Evolutionary conservation across 2,329 filamentous ascomycete species (phyloP).

Genomic region (Zasmidium cellare): DNA sequence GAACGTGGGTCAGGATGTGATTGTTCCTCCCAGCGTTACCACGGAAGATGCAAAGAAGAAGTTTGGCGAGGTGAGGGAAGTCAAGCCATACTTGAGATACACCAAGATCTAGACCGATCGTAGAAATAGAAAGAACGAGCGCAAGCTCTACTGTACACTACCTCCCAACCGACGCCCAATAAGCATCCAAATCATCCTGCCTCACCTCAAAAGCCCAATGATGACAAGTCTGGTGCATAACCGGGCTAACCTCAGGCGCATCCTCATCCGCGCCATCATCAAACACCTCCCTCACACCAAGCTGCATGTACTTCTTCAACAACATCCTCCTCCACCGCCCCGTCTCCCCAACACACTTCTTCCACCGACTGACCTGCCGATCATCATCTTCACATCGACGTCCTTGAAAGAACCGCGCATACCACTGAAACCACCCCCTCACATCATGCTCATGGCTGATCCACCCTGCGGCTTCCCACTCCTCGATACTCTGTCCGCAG

Average conservation of each 20-base stretch:
- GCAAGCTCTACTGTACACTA: constrained; percentile 1
- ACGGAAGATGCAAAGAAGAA: constrained; percentile 84
- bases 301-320: constrained; percentile 52
- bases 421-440: constrained; percentile 60
- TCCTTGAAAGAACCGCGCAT: constrained; percentile 54
- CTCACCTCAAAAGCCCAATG: constrained; percentile 57
- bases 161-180: constrained; percentile 38
- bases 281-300: constrained; percentile 52
- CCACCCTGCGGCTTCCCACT: constrained; percentile 58
- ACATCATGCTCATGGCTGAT: constrained; percentile 56
- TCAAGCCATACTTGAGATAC: constrained; percentile 71
- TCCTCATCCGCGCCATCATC: constrained; percentile 46
- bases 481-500: constrained; percentile 56
- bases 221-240: constrained; percentile 59
- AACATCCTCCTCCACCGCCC: constrained; percentile 54
- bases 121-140: neutral
- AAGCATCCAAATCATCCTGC: constrained; percentile 52
- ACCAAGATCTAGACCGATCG: constrained; percentile 45
- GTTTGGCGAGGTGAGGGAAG: constrained; percentile 70
- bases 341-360: constrained; percentile 53
- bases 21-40: constrained; percentile 79
- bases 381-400: constrained; percentile 54
- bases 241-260: constrained; percentile 51
- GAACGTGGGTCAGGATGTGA: constrained; percentile 85
- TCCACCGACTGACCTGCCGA: constrained; percentile 54